Evolutionary conservation across 192 early-diverging fungal genomes (phyloP), one percentile per base, ranked within the genome.

Genomic region (Backusella macrospora): DNA sequence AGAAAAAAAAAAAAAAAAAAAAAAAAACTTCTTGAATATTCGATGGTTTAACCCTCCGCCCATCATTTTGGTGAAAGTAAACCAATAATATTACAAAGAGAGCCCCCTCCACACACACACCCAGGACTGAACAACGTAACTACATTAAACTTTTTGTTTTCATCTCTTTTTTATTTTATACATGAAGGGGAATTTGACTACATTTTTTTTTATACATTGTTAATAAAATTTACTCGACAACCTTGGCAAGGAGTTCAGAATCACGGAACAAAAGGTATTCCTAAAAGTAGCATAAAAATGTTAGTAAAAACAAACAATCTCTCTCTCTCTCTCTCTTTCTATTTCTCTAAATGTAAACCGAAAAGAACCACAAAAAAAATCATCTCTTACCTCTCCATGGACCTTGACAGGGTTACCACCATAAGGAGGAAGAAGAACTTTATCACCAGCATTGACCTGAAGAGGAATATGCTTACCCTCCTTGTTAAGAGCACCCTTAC

Each of bases 361-460:
- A 34, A 34, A 34, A 34, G 26, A 37, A 46, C 5, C 21, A 1
- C 0, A 16, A 18, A 0, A 18, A 0, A n/a, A 70, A 70, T 2
- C 2, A 34, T 34, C 29, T 39, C 39, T 55, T 81, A 81, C 80
- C 82, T 96, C 92, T 71, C 91, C 86, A 55, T 89, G 86, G 37
- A 99, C 77, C 90, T 99, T 99, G 87, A 99, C 93, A 71, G 88
- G 80, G 86, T 82, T 92, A 68, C 98, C 98, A 77, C 98, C 98
- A 79, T 93, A 99, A 37, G 93, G 87, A 49, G 98, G 98, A 45
- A 99, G 90, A 42, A 99, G 87, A 26, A 99, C 95, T 74, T 92
- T 92, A 83, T 99, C 97, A 73, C 98, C 98, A 75, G 87, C 91
- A 72, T 92, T 87, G 75, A 98, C 87, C 71, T 93, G 86, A 12